Evolutionary conservation across 2,329 filamentous ascomycete genomes (phyloP).

Genomic region (Stachybotrys chlorohalonatus): DNA sequence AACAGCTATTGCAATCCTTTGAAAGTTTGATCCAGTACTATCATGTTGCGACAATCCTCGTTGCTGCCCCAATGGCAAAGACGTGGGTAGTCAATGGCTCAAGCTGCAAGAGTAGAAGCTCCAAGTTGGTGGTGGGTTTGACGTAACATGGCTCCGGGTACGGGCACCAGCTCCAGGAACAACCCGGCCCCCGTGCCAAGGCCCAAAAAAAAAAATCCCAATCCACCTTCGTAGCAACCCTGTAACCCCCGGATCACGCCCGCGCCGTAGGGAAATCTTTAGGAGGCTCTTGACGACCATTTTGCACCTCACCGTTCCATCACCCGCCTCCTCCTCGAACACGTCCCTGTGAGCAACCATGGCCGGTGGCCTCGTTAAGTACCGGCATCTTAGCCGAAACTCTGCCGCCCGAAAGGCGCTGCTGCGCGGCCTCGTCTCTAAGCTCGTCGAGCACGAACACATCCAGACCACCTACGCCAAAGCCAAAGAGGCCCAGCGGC

Average conservation of each 20-base stretch:
- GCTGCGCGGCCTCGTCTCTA: slow-evolving; percentile 91
- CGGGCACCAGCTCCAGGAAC: slow-evolving; percentile 7
- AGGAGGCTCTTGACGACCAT: neutral
- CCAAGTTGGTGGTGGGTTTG: slow-evolving; percentile 1
- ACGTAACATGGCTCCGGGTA: neutral
- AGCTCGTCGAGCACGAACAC: slow-evolving; percentile 84
- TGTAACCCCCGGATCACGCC: slow-evolving; percentile 6
- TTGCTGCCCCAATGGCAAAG: neutral
- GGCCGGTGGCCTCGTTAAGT: slow-evolving; percentile 81
- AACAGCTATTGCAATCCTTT: neutral
- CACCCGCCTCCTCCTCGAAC: neutral
- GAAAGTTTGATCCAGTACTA: neutral
- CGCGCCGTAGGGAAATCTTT: slow-evolving; percentile 1
- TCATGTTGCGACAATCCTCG: neutral
- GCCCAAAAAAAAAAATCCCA: slow-evolving; percentile 20
- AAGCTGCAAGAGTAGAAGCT: neutral
- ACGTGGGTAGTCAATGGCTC: slow-evolving; percentile 5
- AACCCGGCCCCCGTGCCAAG: slow-evolving; percentile 16
- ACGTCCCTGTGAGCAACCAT: slow-evolving; percentile 35
- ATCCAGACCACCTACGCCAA: slow-evolving; percentile 95
- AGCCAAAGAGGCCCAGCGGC: slow-evolving; percentile 89
- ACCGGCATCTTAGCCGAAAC: slow-evolving; percentile 76
- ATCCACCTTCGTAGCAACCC: slow-evolving; percentile 9
- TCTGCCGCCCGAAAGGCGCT: slow-evolving; percentile 86
- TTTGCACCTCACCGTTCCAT: neutral